Conservation (phyloP, 345 rosid species). For the Euphorbia tirucalli region DNA sequence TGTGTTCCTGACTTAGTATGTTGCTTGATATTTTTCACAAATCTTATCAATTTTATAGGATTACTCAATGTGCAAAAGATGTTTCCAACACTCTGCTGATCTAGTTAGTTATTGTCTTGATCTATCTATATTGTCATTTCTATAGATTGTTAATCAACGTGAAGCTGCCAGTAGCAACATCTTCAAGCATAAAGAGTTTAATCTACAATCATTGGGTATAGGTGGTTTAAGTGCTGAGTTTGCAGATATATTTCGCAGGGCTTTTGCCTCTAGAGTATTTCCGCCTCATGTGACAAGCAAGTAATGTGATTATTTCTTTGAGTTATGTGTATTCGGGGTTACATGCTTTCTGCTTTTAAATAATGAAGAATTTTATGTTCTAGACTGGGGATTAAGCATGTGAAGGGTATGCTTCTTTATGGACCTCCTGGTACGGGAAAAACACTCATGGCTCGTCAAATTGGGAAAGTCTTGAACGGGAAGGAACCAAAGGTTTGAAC, state of each 20-base stretch:
- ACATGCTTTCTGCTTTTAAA: constrained; percentile 19
- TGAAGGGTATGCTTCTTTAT: constrained; percentile 92
- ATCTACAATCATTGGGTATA: constrained; percentile 90
- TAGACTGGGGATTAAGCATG: constrained; percentile 98
- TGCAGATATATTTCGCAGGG: constrained; percentile 98
- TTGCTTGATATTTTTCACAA: not conserved
- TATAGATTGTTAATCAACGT: constrained; percentile 91
- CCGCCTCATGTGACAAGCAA: constrained; percentile 93
- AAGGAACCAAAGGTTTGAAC: constrained; percentile 88
- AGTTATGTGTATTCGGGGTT: constrained; percentile 14
- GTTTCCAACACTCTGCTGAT: constrained; percentile 2
- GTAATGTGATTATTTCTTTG: constrained; percentile 39
- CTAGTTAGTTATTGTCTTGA: constrained; percentile 10
- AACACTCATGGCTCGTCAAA: constrained; percentile 99
- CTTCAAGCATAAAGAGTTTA: constrained; percentile 92
- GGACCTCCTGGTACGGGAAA: constrained; percentile 99
- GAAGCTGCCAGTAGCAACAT: constrained; percentile 97
- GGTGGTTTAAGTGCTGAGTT: constrained; percentile 99
- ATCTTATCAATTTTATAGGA: not conserved
- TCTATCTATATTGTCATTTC: constrained; percentile 19
- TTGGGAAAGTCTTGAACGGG: constrained; percentile 98
- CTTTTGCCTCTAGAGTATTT: constrained; percentile 98
- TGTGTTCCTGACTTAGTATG: not conserved
- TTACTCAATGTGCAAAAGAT: not conserved
- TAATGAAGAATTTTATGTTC: constrained; percentile 31